Evolutionary conservation across 306 rosid genomes (phyloP).

Genomic region (peach (Prunus persica)): DNA sequence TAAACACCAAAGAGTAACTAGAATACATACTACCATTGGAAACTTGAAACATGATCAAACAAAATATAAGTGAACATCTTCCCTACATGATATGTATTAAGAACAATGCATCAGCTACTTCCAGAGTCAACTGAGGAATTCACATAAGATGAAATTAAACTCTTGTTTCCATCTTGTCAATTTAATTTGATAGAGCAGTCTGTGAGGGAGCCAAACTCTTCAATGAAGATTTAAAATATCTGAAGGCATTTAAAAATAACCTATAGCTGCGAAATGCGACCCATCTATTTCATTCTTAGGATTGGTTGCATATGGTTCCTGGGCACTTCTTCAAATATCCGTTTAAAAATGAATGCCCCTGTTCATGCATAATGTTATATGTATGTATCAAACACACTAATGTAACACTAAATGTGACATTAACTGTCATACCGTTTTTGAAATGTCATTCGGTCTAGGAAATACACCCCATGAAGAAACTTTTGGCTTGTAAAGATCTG

Average conservation of each 20-base stretch:
- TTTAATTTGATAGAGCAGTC: background rate
- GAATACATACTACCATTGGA: no score
- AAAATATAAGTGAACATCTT: no score
- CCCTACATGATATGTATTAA: no score
- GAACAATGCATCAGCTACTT: no score
- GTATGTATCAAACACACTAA: background rate
- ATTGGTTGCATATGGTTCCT: background rate
- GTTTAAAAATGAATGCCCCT: background rate
- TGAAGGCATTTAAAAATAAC: background rate
- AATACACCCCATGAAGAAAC: conserved; percentile 96
- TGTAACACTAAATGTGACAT: conserved; percentile 1
- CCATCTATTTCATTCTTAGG: background rate
- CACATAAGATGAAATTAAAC: background rate
- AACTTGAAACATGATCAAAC: no score
- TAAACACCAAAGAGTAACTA: background rate
- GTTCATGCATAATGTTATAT: background rate
- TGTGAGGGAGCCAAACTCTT: background rate
- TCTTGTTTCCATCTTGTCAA: background rate
- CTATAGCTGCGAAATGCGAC: background rate
- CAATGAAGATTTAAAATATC: background rate
- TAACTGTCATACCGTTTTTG: conserved; percentile 61
- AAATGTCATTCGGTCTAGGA: conserved; percentile 87
- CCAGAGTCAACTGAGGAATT: no score
- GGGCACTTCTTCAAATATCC: background rate
- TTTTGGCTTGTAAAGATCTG: conserved; percentile 74